Percentiles rank a stretch among this genome's conserved stretches.
These are phyloP conservation scores for Iris pallida DNA, from an alignment of 116 monocot species.

Conservation along the genomic window DNA sequence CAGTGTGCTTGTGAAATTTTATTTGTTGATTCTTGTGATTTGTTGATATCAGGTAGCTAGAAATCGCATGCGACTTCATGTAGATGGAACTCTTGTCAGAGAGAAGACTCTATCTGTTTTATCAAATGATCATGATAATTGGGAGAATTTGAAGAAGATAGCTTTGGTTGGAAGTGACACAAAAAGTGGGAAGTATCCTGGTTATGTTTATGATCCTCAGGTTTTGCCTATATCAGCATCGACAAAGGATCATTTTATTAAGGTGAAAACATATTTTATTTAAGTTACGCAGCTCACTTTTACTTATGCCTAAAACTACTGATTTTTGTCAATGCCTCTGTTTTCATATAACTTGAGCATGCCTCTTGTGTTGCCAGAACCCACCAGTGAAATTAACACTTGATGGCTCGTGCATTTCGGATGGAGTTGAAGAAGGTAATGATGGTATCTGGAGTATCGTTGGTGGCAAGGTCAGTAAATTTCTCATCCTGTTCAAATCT, in stretches of 20 bases:
- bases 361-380: slow-evolving; percentile 41
- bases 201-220: slow-evolving; percentile 49
- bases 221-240: slow-evolving; percentile 38
- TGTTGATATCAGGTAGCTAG: slow-evolving; percentile 37
- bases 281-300: background rate
- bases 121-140: slow-evolving; percentile 14
- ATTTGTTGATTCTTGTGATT: background rate
- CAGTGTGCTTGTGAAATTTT: background rate
- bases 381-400: slow-evolving; percentile 66
- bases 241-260: slow-evolving; percentile 46
- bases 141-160: slow-evolving; percentile 32
- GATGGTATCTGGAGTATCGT: slow-evolving; percentile 84
- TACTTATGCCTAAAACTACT: background rate
- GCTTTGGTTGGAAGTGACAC: slow-evolving; percentile 50
- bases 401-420: slow-evolving; percentile 50
- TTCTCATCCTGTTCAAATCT: slow-evolving; percentile 3
- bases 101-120: slow-evolving; percentile 33
- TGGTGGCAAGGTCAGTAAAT: slow-evolving; percentile 66
- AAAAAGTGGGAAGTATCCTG: slow-evolving; percentile 40
- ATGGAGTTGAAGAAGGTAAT: slow-evolving; percentile 65
- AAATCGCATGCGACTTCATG: slow-evolving; percentile 45
- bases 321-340: background rate
- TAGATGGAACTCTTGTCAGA: slow-evolving; percentile 49
- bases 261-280: slow-evolving; percentile 37
- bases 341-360: background rate